Base-by-base conservation (phyloP, 2,329 filamentous ascomycete species). In the Cryphonectria carpinicola region DNA sequence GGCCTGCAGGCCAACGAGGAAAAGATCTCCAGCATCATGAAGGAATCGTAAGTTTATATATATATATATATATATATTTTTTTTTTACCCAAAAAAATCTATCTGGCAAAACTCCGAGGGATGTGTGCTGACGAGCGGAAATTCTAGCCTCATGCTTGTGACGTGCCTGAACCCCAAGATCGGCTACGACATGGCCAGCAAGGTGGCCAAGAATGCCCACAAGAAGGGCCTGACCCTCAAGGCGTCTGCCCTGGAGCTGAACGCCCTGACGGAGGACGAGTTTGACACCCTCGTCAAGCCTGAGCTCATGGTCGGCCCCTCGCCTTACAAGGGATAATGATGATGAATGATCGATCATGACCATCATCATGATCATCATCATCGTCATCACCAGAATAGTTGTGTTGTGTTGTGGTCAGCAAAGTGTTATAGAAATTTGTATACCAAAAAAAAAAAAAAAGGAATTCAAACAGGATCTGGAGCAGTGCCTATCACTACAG, bases 131-230 rank as follows among this genome's bases (percentile, higher is more conserved):
- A 63, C 17, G 11, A 74, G 56, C 46, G 17, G 5, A n/a, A n/a
- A 2, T 22, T 3, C 52, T 37, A 97, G 94, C 79, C 88, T 99
- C 77, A 99, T 99, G 96, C 89, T 98, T 75, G 96, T 98, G 49
- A 99, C 96, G 75, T 98, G 95, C 87, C 87, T 98, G 74, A 98
- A 98, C 88, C 94, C 95, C 76, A 93, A 97, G 82, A 98, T 98
- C 80, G 95, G 95, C 72, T 97, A 98, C 83, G 95, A 98, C 81
- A 97, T 97, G 93, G 95, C 95, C 67, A 94, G 91, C 83, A 97
- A 97, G 87, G 95, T 97, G 35, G 95, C 95, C 79, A 98, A 98
- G 91, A 97, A 99, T 80, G 96, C 96, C 22, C 96, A 99, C 86
- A 98, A 98, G 89, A 98, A 98, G 89, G 94, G 94, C 46, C 84